These are phyloP conservation scores for Cutaneotrichosporon mucoides DNA, from an alignment of 1,284 basidiomycete species.

Conservation along the genomic window DNA sequence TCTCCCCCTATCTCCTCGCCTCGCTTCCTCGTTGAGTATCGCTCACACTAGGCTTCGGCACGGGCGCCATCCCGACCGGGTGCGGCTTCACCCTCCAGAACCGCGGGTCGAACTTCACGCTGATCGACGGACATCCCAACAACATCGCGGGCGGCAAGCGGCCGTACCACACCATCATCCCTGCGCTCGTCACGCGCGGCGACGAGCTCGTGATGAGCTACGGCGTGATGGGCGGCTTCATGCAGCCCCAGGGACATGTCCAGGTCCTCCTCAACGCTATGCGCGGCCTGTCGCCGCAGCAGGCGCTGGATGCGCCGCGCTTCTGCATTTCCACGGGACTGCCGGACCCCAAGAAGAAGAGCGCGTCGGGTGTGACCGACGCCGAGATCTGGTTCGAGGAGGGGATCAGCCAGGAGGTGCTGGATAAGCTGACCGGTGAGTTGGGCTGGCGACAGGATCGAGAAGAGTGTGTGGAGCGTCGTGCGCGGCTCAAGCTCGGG, in stretches of 20 bases:
- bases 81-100: conserved; percentile 97
- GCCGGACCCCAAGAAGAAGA: conserved; percentile 58
- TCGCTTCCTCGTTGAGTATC: not conserved
- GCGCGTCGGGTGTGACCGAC: conserved; percentile 58
- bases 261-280: conserved; percentile 73
- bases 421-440: conserved; percentile 57
- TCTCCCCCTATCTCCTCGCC: no score
- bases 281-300: conserved; percentile 76
- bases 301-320: conserved; percentile 81
- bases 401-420: conserved; percentile 60
- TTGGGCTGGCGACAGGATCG: not conserved
- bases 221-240: conserved; percentile 73
- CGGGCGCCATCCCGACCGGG: conserved; percentile 75
- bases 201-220: conserved; percentile 81
- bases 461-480: no score
- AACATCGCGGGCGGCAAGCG: conserved; percentile 73
- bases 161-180: conserved; percentile 91
- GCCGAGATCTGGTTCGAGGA: conserved; percentile 80
- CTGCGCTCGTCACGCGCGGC: conserved; percentile 71
- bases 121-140: conserved; percentile 79
- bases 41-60: conserved; percentile 50
- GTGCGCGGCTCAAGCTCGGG: no score
- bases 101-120: conserved; percentile 77
- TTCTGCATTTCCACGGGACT: conserved; percentile 86
- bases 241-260: conserved; percentile 25